These are phyloP conservation scores for Taiozyma onychis DNA, from an alignment of 1,139 yeast genomes.

Conservation along the genomic window DNA sequence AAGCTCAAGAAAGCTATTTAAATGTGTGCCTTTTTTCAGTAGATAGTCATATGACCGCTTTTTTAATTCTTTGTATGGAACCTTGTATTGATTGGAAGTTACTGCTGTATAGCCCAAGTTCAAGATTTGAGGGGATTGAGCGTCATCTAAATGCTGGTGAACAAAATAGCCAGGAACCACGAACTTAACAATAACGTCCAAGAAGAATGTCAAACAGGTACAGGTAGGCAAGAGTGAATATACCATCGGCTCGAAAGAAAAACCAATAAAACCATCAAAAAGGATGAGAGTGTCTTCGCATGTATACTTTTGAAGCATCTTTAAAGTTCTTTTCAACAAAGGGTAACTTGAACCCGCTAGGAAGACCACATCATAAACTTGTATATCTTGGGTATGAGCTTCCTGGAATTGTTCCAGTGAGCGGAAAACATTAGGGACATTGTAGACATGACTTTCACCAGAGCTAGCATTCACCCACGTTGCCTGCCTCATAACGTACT, in stretches of 20 bases:
- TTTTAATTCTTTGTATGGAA: background rate
- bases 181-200: constrained; percentile 5
- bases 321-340: constrained; percentile 1
- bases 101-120: constrained; percentile 3
- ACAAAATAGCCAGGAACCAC: background rate
- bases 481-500: background rate
- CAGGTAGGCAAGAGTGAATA: constrained; percentile 4
- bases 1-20: background rate
- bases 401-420: background rate
- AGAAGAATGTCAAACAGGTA: constrained; percentile 4
- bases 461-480: background rate
- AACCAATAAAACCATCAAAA: constrained; percentile 9
- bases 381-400: background rate
- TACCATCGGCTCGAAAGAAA: constrained; percentile 6
- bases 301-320: background rate
- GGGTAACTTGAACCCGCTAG: constrained; percentile 7
- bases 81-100: constrained; percentile 1
- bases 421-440: background rate
- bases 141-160: background rate
- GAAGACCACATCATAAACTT: constrained; percentile 6
- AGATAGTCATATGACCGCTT: background rate
- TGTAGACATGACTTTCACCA: background rate
- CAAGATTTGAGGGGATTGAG: background rate
- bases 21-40: background rate
- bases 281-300: constrained; percentile 2